These are phyloP conservation scores for Salvia splendens DNA, from an alignment of 257 asterid species.

Conservation along the genomic window DNA sequence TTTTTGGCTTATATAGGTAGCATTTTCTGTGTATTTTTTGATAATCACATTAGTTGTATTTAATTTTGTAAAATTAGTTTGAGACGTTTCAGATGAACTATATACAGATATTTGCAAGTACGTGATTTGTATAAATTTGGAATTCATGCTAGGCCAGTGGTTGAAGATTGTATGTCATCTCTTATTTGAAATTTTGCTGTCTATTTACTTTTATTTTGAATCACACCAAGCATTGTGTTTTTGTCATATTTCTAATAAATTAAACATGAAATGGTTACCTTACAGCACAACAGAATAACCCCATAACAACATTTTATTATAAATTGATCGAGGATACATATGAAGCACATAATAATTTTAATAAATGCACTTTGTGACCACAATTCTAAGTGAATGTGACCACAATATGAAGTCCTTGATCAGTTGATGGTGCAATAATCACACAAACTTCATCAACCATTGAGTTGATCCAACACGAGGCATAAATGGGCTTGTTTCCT, in stretches of 20 bases:
- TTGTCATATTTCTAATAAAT: no score
- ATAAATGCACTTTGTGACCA: not conserved
- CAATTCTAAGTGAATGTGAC: constrained; percentile 34
- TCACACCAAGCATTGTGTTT: not conserved
- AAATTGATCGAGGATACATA: not conserved
- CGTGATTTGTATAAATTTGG: constrained; percentile 30
- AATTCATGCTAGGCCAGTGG: not conserved
- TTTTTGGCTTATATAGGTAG: constrained; percentile 30
- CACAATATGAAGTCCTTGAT: constrained; percentile 36
- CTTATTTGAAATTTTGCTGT: not conserved
- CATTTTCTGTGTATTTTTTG: not conserved
- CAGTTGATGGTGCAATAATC: constrained; percentile 41
- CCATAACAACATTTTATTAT: not conserved
- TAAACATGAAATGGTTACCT: no score
- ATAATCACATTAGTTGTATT: constrained; percentile 26
- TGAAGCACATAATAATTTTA: not conserved
- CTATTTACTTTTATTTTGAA: not conserved
- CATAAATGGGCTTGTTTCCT: constrained; percentile 45
- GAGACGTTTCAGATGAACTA: constrained; percentile 13
- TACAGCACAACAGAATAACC: no score
- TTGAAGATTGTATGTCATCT: not conserved
- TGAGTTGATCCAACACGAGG: constrained; percentile 59
- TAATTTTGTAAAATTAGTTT: constrained; percentile 34
- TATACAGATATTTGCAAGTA: constrained; percentile 24
- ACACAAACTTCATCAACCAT: constrained; percentile 52